Evolutionary conservation across 2,329 filamentous ascomycete genomes (phyloP).

Genomic region (Pseudohalonectria lignicola): DNA sequence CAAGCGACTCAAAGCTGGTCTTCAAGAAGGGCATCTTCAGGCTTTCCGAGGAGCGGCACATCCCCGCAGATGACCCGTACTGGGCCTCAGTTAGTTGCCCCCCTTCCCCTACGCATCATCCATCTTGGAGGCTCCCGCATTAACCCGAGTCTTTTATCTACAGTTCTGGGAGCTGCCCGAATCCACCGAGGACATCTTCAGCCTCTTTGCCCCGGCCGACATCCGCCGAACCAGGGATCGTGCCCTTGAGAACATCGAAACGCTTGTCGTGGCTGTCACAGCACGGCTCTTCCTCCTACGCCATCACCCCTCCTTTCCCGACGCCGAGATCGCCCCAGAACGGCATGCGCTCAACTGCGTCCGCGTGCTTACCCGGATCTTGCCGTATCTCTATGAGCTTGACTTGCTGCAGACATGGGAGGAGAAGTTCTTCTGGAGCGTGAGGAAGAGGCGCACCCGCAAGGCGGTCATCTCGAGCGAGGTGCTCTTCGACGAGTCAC

Average conservation of each 20-base stretch:
- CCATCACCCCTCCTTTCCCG: conserved; percentile 84
- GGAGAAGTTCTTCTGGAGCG: conserved; percentile 84
- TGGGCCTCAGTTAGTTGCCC: conserved; percentile 67
- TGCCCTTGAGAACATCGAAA: conserved; percentile 81
- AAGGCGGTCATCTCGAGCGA: conserved; percentile 57
- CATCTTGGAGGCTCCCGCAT: too few relatives aligned
- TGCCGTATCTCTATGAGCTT: conserved; percentile 87
- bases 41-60: conserved; percentile 82
- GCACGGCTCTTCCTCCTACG: conserved; percentile 72
- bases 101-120: too few relatives aligned
- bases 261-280: conserved; percentile 73
- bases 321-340: conserved; percentile 74
- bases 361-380: conserved; percentile 74
- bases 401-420: conserved; percentile 80
- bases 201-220: conserved; percentile 79
- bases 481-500: conserved; percentile 73
- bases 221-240: conserved; percentile 81
- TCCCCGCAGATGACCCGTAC: conserved; percentile 79
- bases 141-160: too few relatives aligned
- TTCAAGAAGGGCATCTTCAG: conserved; percentile 98
- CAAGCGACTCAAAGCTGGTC: conserved; percentile 95
- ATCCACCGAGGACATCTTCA: conserved; percentile 92
- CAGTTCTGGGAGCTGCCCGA: conserved; percentile 98
- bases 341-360: conserved; percentile 91
- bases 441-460: conserved; percentile 60